phyloP scores from a whole-genome alignment of 1,139 yeast genomes.

The Nematodospora anomalae region DNA sequence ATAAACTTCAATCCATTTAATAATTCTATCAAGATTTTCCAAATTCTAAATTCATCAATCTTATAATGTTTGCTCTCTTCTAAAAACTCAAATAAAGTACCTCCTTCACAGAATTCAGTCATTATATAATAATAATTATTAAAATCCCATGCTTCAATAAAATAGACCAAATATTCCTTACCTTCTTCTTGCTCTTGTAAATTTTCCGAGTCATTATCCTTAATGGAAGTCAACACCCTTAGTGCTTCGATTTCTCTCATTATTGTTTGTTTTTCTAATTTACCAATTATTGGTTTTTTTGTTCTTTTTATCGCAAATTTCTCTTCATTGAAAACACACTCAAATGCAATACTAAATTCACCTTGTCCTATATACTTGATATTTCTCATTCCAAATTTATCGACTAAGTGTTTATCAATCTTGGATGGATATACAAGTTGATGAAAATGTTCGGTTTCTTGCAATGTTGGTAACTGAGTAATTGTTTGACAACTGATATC shows the following conservation, averaged over 20 bases:
- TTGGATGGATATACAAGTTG: conserved; percentile 16
- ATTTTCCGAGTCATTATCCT: conserved; percentile 36
- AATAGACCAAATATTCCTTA: conserved; percentile 73
- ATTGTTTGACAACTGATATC: conserved; percentile 5
- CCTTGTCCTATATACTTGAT: conserved; percentile 78
- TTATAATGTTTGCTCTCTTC: conserved; percentile 71
- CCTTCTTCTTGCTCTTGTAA: conserved; percentile 67
- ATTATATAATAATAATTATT: conserved; percentile 77
- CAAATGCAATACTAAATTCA: conserved; percentile 86
- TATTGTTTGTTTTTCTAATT: conserved; percentile 38
- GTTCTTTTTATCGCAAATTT: conserved; percentile 87
- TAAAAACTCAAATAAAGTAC: conserved; percentile 78
- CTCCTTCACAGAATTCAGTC: conserved; percentile 96
- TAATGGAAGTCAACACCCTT: conserved; percentile 41
- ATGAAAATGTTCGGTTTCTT: conserved; percentile 11
- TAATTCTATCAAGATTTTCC: conserved; percentile 90
- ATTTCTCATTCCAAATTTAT: conserved; percentile 63
- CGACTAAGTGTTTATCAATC: conserved; percentile 59
- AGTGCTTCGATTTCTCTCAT: conserved; percentile 46
- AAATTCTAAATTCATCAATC: conserved; percentile 94
- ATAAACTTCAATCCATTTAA: conserved; percentile 77
- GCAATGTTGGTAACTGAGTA: conserved; percentile 4
- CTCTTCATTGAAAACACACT: conserved; percentile 62
- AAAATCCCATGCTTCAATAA: conserved; percentile 85
- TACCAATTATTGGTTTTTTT: conserved; percentile 51